These are phyloP conservation scores for Wickerhamiella cacticola DNA, from an alignment of 805 yeast species.

Conservation along the genomic window DNA sequence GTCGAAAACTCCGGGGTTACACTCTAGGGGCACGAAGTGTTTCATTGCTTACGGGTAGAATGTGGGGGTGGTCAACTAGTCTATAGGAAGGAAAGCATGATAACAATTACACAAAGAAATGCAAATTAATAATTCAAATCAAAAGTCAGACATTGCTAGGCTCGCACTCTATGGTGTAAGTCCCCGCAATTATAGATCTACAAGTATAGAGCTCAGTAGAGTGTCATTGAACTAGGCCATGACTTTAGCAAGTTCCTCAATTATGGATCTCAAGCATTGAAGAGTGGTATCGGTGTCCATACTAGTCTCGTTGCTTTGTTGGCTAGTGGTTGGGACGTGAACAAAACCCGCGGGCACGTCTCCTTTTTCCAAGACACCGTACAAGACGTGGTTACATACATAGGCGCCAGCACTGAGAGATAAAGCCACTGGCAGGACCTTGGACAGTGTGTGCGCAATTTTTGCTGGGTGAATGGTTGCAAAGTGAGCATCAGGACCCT, in stretches of 20 bases:
- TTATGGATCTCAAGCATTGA: neutral
- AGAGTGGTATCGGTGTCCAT: neutral
- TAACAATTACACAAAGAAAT: neutral
- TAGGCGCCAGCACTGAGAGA: constrained; percentile 20
- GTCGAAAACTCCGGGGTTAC: constrained; percentile 76
- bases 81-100: neutral
- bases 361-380: constrained; percentile 13
- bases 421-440: constrained; percentile 12
- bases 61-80: no score
- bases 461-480: constrained; percentile 15
- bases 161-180: no score
- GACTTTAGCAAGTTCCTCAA: neutral
- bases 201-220: no score
- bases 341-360: constrained; percentile 17
- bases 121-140: no score
- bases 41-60: constrained; percentile 14
- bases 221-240: no score
- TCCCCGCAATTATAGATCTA: no score
- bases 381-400: constrained; percentile 19
- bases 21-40: constrained; percentile 66
- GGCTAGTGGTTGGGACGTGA: constrained; percentile 15
- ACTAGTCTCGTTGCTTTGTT: neutral
- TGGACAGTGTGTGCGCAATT: constrained; percentile 10
- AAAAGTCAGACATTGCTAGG: no score
- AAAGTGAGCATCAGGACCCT: constrained; percentile 17